Evolutionary conservation across 257 asterid species (phyloP).

Genomic region (Ilex asprella): DNA sequence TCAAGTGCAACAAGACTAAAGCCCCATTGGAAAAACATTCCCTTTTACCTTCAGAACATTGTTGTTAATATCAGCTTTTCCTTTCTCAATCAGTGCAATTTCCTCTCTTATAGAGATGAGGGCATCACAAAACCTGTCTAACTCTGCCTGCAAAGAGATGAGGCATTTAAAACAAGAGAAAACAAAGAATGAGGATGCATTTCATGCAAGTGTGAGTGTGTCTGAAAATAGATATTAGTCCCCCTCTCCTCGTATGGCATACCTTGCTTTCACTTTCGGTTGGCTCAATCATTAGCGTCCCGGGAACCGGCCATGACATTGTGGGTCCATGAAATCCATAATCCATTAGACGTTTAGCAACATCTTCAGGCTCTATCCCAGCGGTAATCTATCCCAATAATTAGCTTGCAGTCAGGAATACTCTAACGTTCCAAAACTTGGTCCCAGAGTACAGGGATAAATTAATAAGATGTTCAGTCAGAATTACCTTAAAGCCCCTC

Average conservation of each 20-base stretch:
- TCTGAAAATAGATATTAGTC: too few relatives aligned
- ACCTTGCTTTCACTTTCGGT: constrained; percentile 99
- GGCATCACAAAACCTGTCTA: constrained; percentile 90
- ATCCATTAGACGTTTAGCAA: constrained; percentile 97
- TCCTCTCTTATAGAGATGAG: constrained; percentile 93
- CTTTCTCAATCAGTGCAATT: constrained; percentile 78
- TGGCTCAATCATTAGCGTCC: constrained; percentile 97
- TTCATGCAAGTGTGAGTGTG: too few relatives aligned
- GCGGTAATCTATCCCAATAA: constrained; percentile 55
- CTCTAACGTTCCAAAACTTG: too few relatives aligned
- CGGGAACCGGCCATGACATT: constrained; percentile 99
- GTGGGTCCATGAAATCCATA: constrained; percentile 98
- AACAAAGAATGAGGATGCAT: neutral
- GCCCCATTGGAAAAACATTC: neutral
- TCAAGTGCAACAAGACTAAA: too few relatives aligned
- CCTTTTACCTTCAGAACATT: constrained; percentile 87
- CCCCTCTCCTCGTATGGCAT: neutral
- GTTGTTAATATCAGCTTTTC: constrained; percentile 67
- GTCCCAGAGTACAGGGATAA: too few relatives aligned
- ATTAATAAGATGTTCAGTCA: neutral
- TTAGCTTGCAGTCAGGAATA: constrained; percentile 3
- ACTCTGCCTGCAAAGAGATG: constrained; percentile 58
- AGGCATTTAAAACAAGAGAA: neutral
- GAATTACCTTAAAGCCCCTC: constrained; percentile 81
- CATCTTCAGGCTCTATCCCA: constrained; percentile 96